Evolutionary conservation across 1,284 basidiomycete genomes (phyloP).

Genomic region (Grifola frondosa): DNA sequence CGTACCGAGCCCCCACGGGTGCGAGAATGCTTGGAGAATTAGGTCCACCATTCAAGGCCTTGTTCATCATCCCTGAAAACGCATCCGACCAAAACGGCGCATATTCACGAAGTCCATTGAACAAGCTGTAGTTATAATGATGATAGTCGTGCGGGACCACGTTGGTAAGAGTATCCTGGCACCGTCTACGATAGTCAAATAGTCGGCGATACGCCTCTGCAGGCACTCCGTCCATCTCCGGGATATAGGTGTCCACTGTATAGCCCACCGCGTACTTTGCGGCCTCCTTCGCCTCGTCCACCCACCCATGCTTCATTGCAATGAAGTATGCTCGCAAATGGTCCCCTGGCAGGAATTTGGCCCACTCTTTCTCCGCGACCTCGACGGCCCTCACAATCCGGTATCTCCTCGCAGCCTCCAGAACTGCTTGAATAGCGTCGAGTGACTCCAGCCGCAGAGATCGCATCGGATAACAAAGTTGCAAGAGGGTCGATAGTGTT

Average conservation of each 20-base stretch:
- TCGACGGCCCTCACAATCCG: neutral
- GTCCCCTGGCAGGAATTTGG: neutral
- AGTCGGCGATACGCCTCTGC: conserved; percentile 3
- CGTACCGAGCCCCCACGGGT: too few species aligned
- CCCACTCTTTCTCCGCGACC: conserved; percentile 2
- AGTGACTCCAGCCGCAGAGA: neutral
- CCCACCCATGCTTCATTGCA: conserved; percentile 6
- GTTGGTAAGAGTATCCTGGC: too few species aligned
- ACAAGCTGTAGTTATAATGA: too few species aligned
- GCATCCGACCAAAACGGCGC: too few species aligned
- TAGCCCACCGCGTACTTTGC: too few species aligned
- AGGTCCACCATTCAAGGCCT: too few species aligned
- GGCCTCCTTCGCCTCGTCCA: conserved; percentile 4
- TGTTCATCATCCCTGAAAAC: too few species aligned
- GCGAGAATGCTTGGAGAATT: too few species aligned
- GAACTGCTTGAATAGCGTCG: neutral
- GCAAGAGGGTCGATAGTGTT: conserved; percentile 19
- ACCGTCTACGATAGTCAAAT: too few species aligned
- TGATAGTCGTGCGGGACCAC: too few species aligned
- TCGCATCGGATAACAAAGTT: conserved; percentile 21
- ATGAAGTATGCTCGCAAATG: conserved; percentile 12
- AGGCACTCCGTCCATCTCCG: conserved; percentile 4
- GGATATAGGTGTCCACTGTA: too few species aligned
- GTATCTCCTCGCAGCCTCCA: conserved; percentile 6
- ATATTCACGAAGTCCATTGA: too few species aligned